Conservation (phyloP, 768 basidiomycete species). For the Favolaschia claudopus region DNA sequence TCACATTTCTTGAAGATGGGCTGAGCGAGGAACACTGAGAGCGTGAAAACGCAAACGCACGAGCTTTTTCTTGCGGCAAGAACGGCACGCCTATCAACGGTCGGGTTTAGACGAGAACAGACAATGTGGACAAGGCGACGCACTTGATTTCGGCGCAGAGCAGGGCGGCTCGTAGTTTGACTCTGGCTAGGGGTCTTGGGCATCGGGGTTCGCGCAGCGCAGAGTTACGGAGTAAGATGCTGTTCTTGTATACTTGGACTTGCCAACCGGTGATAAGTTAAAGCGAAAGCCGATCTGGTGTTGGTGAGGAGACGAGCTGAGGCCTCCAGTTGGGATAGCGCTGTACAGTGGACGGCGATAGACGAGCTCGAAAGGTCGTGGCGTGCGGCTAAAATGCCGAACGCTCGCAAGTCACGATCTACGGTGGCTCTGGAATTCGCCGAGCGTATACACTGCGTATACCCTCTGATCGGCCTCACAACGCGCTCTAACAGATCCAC, state of each 20-base stretch:
- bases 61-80: conserved; percentile 86
- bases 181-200: conserved; percentile 65
- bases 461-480: no score
- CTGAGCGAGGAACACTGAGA: not conserved
- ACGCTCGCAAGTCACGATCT: no score
- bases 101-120: conserved; percentile 2
- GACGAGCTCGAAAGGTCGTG: no score
- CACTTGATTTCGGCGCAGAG: conserved; percentile 84
- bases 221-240: not conserved
- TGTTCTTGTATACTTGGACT: not conserved
- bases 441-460: no score
- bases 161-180: conserved; percentile 54
- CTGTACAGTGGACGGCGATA: no score
- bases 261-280: not conserved
- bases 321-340: not conserved
- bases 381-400: no score
- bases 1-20: conserved; percentile 76
- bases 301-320: conserved; percentile 3
- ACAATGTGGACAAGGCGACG: conserved; percentile 13
- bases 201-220: conserved; percentile 52
- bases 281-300: not conserved
- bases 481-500: no score
- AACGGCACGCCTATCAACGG: conserved; percentile 71
- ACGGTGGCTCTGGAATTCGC: no score
- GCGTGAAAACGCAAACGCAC: conserved; percentile 50